phyloP scores from a whole-genome alignment of 2,329 filamentous ascomycete genomes.

The Microascus cirrosus region DNA sequence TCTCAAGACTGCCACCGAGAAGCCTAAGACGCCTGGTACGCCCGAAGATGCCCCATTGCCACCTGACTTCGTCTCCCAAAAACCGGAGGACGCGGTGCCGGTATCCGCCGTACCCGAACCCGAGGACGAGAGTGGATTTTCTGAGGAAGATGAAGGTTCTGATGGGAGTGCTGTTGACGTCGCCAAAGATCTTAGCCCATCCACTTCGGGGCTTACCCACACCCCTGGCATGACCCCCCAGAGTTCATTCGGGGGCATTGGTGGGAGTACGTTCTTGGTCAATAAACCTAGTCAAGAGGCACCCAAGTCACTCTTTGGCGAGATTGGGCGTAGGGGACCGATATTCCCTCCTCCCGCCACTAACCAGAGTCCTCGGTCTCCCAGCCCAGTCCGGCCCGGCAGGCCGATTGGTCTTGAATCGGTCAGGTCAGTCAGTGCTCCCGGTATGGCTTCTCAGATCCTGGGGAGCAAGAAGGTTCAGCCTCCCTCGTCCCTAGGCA shows the following conservation, averaged over 20 bases:
- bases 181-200: constrained; percentile 50
- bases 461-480: constrained; percentile 18
- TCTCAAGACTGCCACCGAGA: constrained; percentile 11
- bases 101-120: constrained; percentile 24
- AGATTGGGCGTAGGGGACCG: constrained; percentile 37
- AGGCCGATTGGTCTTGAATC: constrained; percentile 36
- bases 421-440: constrained; percentile 48
- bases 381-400: constrained; percentile 50
- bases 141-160: constrained; percentile 35
- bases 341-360: constrained; percentile 39
- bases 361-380: constrained; percentile 54
- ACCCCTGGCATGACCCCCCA: constrained; percentile 29
- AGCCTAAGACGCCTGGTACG: constrained; percentile 12
- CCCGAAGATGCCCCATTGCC: constrained; percentile 27
- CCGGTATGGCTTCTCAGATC: constrained; percentile 45
- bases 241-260: constrained; percentile 40
- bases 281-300: constrained; percentile 28
- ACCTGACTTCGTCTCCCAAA: constrained; percentile 19
- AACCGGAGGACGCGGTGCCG: background rate
- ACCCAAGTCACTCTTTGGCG: constrained; percentile 26
- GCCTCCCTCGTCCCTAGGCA: constrained; percentile 4
- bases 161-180: constrained; percentile 55
- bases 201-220: constrained; percentile 23
- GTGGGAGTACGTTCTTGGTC: constrained; percentile 3
- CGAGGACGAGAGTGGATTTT: constrained; percentile 27